A percentile compares a stretch with the other conserved stretches of the same genome.
These are phyloP conservation scores for Solanum hybrid DNA, from an alignment of 305 asterid genomes.

Conservation along the genomic window DNA sequence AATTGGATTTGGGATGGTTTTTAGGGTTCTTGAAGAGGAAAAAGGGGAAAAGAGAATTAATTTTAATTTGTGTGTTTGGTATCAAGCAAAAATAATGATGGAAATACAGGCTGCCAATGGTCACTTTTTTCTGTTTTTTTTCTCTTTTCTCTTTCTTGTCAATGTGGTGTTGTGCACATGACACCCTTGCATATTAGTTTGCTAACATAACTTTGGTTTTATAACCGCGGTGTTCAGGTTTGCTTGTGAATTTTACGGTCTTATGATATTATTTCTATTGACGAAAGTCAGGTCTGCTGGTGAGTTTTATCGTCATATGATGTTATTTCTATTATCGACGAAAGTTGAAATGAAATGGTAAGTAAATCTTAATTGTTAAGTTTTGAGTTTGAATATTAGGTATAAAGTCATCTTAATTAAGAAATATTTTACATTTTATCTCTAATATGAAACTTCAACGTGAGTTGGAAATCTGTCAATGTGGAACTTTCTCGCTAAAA, in stretches of 20 bases:
- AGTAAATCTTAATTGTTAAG: background rate
- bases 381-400: background rate
- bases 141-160: background rate
- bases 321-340: background rate
- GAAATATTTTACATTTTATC: background rate
- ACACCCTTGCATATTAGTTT: background rate
- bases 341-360: background rate
- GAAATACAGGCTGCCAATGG: constrained; percentile 9
- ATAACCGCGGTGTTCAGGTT: background rate
- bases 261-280: rapidly evolving
- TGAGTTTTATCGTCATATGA: rapidly evolving
- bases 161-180: background rate
- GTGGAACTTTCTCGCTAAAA: background rate
- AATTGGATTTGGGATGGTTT: constrained; percentile 22
- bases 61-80: background rate
- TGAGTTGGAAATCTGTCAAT: background rate
- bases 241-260: rapidly evolving
- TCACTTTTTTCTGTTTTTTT: background rate
- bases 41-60: background rate
- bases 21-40: constrained; percentile 34
- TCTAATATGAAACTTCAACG: background rate
- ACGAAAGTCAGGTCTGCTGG: rapidly evolving
- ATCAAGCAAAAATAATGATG: background rate
- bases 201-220: background rate
- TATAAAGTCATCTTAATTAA: background rate